These are phyloP conservation scores for Salpingoeca rosetta DNA, from an alignment of 78 protist species.

Conservation along the genomic window DNA sequence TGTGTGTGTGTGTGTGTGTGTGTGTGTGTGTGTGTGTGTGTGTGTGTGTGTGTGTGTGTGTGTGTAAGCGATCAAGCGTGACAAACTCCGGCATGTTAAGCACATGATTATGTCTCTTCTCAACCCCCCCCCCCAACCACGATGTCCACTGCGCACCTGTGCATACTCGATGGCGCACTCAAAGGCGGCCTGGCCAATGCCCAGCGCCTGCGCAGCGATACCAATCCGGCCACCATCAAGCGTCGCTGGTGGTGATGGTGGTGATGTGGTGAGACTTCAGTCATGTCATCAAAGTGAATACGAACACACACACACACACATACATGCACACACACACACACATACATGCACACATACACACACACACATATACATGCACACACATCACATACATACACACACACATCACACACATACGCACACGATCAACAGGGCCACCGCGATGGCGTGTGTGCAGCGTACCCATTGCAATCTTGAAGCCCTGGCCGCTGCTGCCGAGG, in stretches of 20 bases:
- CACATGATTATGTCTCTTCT: too few relatives aligned
- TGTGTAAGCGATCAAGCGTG: not conserved
- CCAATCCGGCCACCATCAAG: slow-evolving; percentile 92
- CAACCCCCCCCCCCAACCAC: too few relatives aligned
- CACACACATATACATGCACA: not conserved
- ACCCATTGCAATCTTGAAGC: slow-evolving; percentile 87
- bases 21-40: too few relatives aligned
- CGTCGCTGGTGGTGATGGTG: slow-evolving; percentile 6
- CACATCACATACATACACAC: too few relatives aligned
- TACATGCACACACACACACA: not conserved
- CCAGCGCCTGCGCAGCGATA: slow-evolving; percentile 89
- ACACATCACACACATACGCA: too few relatives aligned
- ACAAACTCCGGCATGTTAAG: not conserved
- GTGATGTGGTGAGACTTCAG: not conserved
- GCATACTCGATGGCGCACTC: slow-evolving; percentile 76
- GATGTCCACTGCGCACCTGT: slow-evolving; percentile 57
- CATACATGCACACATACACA: slow-evolving; percentile 6
- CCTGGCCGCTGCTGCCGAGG: slow-evolving; percentile 73
- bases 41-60: not conserved
- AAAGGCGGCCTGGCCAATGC: slow-evolving; percentile 87
- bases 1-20: too few relatives aligned
- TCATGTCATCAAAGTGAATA: too few relatives aligned
- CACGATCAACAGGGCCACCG: too few relatives aligned
- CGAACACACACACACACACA: not conserved
- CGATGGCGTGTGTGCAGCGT: too few relatives aligned